phyloP scores from a whole-genome alignment of 495 filamentous ascomycete genomes.

The Penicillium maclennaniae region DNA sequence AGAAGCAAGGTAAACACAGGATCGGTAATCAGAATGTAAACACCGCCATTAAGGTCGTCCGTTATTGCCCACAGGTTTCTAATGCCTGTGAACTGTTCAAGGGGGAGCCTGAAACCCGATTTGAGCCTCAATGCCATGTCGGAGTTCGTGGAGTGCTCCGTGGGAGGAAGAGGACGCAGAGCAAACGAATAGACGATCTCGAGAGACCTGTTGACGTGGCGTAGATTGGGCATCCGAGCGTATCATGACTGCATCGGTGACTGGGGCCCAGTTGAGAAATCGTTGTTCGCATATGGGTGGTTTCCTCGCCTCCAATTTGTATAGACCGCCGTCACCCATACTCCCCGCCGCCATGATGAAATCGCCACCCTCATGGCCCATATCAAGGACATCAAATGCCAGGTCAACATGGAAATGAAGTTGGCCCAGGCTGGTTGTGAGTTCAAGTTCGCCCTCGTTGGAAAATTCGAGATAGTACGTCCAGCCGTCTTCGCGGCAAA shows the following conservation, averaged over 20 bases:
- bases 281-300: constrained; percentile 50
- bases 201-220: constrained; percentile 17
- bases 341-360: constrained; percentile 77
- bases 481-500: constrained; percentile 77
- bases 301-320: constrained; percentile 56
- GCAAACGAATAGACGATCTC: constrained; percentile 38
- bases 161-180: constrained; percentile 39
- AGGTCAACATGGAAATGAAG: constrained; percentile 44
- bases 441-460: constrained; percentile 36
- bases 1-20: constrained; percentile 39
- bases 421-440: constrained; percentile 34
- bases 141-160: constrained; percentile 65
- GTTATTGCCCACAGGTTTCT: constrained; percentile 50
- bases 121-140: constrained; percentile 66
- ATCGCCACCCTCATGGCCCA: constrained; percentile 58
- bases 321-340: constrained; percentile 74
- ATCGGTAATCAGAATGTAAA: constrained; percentile 38
- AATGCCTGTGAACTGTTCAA: constrained; percentile 34
- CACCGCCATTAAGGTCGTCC: constrained; percentile 36
- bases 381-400: constrained; percentile 44
- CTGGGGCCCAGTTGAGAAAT: constrained; percentile 83
- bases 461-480: constrained; percentile 65
- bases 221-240: constrained; percentile 17
- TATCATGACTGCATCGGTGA: constrained; percentile 63
- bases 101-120: constrained; percentile 52